Evolutionary conservation across 2,329 filamentous ascomycete species (phyloP).

Genomic region (Aspergillus fischeri): DNA sequence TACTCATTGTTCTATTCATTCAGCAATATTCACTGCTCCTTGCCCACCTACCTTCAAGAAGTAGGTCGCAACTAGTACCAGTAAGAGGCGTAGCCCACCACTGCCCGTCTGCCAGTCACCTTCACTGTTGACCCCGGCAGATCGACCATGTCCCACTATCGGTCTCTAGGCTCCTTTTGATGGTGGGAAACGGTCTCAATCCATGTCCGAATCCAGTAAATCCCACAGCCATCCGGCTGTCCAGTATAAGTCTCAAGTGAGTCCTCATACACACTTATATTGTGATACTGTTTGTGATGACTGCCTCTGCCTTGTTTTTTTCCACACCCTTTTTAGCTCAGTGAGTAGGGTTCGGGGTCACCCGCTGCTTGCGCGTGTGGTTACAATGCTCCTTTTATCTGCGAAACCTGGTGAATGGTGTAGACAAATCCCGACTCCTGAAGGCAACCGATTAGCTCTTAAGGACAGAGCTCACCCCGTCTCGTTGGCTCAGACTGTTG

Average conservation of each 20-base stretch:
- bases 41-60: not conserved
- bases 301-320: not conserved
- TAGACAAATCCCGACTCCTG: not conserved
- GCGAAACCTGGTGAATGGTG: not conserved
- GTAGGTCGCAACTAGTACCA: not conserved
- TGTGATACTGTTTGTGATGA: not conserved
- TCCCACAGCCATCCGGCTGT: not conserved
- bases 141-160: not conserved
- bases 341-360: constrained; percentile 8
- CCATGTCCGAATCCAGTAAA: not conserved
- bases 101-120: constrained; percentile 5
- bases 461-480: not conserved
- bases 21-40: not conserved
- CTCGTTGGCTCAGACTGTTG: not conserved
- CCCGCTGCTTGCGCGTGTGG: constrained; percentile 15
- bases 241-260: not conserved
- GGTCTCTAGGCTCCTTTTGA: not conserved
- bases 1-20: not conserved
- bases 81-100: not conserved
- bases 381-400: constrained; percentile 6
- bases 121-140: not conserved
- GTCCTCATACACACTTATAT: not conserved
- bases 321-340: not conserved
- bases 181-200: constrained; percentile 1
- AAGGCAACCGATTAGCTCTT: not conserved